Percentiles rank a stretch among this genome's conserved stretches.
Evolutionary conservation across 2,329 filamentous ascomycete species (phyloP).

Genomic region (Chrysoporthe cubensis): DNA sequence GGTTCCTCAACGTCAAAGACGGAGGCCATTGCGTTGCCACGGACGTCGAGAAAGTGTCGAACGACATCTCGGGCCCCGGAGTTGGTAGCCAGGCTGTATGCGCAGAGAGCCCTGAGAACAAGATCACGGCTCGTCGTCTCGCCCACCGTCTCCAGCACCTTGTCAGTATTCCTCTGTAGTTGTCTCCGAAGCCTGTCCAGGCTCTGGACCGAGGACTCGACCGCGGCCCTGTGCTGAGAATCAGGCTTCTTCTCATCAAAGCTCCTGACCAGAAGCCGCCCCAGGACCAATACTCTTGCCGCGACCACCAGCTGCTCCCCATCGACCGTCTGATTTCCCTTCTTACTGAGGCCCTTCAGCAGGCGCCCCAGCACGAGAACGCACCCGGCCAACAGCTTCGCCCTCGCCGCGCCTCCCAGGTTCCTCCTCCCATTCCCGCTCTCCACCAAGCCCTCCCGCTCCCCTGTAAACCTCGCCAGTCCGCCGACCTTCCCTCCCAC

Average conservation of each 20-base stretch:
- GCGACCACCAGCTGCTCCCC: constrained; percentile 60
- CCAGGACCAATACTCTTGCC: constrained; percentile 76
- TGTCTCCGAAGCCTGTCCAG: constrained; percentile 65
- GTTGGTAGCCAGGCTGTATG: constrained; percentile 80
- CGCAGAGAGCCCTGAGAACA: constrained; percentile 75
- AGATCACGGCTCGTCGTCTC: constrained; percentile 50
- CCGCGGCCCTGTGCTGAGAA: constrained; percentile 39
- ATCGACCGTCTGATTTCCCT: constrained; percentile 34
- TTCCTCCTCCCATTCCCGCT: constrained; percentile 35
- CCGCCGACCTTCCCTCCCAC: constrained; percentile 69
- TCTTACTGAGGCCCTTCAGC: constrained; percentile 45
- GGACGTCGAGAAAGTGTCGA: constrained; percentile 74
- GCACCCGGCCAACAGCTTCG: constrained; percentile 57
- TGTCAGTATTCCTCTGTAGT: constrained; percentile 70
- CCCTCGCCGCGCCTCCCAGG: constrained; percentile 44
- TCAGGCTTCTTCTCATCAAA: constrained; percentile 57
- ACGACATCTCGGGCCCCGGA: constrained; percentile 80
- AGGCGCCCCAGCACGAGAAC: constrained; percentile 53
- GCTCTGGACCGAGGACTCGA: constrained; percentile 68
- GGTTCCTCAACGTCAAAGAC: constrained; percentile 58
- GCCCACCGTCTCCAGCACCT: constrained; percentile 67
- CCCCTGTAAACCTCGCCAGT: constrained; percentile 51
- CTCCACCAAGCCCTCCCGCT: constrained; percentile 33
- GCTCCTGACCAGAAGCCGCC: constrained; percentile 74
- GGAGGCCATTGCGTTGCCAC: constrained; percentile 68